These are phyloP conservation scores for Rosa multiflora DNA, from an alignment of 306 rosid genomes.

Conservation along the genomic window DNA sequence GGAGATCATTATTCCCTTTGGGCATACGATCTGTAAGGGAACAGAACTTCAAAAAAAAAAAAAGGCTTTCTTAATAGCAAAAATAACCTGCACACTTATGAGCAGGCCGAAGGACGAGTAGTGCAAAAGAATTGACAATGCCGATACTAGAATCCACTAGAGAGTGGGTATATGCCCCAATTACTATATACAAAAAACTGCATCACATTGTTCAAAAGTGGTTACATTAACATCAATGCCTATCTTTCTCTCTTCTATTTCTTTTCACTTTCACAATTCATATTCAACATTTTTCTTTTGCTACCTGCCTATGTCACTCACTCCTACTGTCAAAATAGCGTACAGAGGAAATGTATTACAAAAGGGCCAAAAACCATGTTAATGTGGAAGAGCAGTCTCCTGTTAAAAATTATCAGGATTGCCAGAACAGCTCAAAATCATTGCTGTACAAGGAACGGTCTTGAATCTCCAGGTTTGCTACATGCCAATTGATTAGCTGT, in stretches of 20 bases:
- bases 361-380: slow-evolving; percentile 26
- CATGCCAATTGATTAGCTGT: slow-evolving; percentile 92
- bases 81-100: too few relatives aligned
- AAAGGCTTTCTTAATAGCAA: neutral
- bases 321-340: slow-evolving; percentile 45
- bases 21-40: neutral
- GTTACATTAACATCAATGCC: slow-evolving; percentile 50
- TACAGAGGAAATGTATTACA: slow-evolving; percentile 25
- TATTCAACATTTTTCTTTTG: slow-evolving; percentile 33
- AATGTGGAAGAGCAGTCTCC: slow-evolving; percentile 42
- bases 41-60: neutral
- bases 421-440: slow-evolving; percentile 97
- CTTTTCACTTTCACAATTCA: slow-evolving; percentile 34
- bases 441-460: slow-evolving; percentile 98
- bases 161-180: slow-evolving; percentile 12
- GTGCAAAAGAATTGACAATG: neutral
- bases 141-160: neutral
- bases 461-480: slow-evolving; percentile 97
- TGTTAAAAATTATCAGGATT: slow-evolving; percentile 51
- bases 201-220: slow-evolving; percentile 38
- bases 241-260: slow-evolving; percentile 29
- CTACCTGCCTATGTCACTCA: slow-evolving; percentile 59
- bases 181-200: slow-evolving; percentile 47
- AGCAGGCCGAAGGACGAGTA: too few relatives aligned
- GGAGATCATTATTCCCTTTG: too few relatives aligned